Base-by-base conservation (phyloP, 441 rosid species). In the Erodium moschatum region DNA sequence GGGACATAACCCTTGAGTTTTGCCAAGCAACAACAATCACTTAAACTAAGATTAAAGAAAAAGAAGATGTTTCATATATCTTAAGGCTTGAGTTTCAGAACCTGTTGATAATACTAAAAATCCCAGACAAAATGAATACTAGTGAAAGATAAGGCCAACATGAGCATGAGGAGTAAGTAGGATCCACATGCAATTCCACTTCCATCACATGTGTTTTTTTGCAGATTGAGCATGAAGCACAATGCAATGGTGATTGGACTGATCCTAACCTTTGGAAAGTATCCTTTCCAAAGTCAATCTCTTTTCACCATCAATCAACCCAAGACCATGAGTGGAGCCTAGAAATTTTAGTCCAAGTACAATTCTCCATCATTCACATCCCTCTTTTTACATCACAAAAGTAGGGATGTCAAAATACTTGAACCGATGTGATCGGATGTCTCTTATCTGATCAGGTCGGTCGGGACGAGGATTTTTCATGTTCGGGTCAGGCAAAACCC, bases 101-200 rank as follows among this genome's bases (percentile, higher is more conserved):
- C 20, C 60, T 0, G 60, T 52, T 16, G 16, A 16, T 52, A 13
- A 52, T 52, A 52, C 9, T 0, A 40, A 48, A n/a, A 48, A 11
- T 13, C 5, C 18, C 60, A 7, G 16, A 48, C 18, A 48, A 15
- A 52, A 52, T 58, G 63, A 58, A 2, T 19, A 58, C 19, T 50
- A 15, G n/a, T 19, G 6, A 4, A 4, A 13, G 19, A 15, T 13
- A 13, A 50, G 58, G 58, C 19, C 15, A 5, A 8, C 1, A 7
- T 54, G 21, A 58, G 12, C 1, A 18, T 54, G 21, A 58, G 15
- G 27, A 58, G 63, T 19, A 19, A 58, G 64, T 58, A 58, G 27
- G 64, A 58, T 58, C 64, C 64, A 20, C 64, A 58, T 58, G 64
- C 64, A 58, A 21, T 58, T 58, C 64, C 64, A 58, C 64, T 58